Conservation (phyloP, 495 filamentous ascomycete genomes). For the Rostrohypoxylon terebratum region DNA sequence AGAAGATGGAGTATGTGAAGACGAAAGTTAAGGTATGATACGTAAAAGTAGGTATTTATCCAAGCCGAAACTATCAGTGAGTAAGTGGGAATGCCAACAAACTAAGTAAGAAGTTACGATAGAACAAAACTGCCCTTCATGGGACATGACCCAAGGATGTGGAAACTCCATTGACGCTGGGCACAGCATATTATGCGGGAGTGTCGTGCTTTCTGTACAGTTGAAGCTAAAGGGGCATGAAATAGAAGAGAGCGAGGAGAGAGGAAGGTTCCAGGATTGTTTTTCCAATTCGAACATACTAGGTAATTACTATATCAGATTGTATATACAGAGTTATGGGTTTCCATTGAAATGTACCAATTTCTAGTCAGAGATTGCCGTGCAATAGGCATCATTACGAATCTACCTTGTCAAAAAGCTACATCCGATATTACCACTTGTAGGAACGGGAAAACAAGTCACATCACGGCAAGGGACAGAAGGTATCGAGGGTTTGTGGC, state of each 20-base stretch:
- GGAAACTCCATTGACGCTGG: neutral
- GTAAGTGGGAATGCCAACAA: neutral
- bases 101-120: neutral
- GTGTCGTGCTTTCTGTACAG: neutral
- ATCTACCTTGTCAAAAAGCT: neutral
- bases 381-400: too few relatives aligned
- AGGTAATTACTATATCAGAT: too few relatives aligned
- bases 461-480: neutral
- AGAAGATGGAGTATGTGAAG: slow-evolving; percentile 41
- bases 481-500: neutral
- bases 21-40: neutral
- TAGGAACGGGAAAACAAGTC: neutral
- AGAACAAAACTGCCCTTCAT: neutral
- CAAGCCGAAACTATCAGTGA: neutral
- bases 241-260: neutral
- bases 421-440: neutral
- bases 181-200: neutral
- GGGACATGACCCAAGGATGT: neutral
- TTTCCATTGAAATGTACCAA: too few relatives aligned
- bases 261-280: too few relatives aligned
- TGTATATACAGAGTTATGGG: too few relatives aligned
- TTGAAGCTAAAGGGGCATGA: neutral
- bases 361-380: too few relatives aligned
- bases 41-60: neutral
- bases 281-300: too few relatives aligned